phyloP scores from a whole-genome alignment of 257 asterid genomes.

The Solanum paucissectum region DNA sequence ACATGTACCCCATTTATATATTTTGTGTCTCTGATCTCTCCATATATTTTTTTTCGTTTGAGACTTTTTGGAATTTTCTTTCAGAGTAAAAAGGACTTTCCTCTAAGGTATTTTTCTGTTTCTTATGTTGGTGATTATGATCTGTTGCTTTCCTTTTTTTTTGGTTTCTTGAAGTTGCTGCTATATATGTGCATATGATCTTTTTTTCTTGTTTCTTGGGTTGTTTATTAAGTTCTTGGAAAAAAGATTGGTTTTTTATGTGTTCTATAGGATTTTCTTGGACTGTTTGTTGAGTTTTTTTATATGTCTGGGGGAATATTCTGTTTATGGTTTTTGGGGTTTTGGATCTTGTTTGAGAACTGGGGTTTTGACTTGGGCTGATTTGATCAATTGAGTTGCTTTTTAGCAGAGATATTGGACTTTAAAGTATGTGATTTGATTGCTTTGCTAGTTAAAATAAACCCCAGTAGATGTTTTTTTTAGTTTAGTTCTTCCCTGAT shows the following conservation, averaged over 20 bases:
- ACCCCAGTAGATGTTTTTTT: neutral
- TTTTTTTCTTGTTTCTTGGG: neutral
- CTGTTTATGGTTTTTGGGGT: neutral
- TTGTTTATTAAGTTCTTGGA: neutral
- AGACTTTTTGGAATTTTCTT: neutral
- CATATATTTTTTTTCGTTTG: neutral
- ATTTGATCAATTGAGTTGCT: neutral
- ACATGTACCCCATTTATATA: neutral
- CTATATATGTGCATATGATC: neutral
- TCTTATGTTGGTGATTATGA: neutral
- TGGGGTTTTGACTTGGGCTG: neutral
- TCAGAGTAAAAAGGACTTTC: neutral
- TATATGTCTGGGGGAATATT: neutral
- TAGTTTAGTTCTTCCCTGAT: neutral
- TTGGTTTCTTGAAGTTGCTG: neutral
- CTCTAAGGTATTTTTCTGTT: neutral
- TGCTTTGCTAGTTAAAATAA: neutral
- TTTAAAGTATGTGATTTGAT: neutral
- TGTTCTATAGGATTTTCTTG: neutral
- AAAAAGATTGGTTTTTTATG: neutral
- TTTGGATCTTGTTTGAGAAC: neutral
- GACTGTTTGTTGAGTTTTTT: neutral
- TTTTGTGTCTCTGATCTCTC: neutral
- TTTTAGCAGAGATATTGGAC: neutral
- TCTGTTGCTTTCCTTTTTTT: neutral